These are phyloP conservation scores for Aurinia saxatilis DNA, from an alignment of 345 rosid species.

Conservation along the genomic window DNA sequence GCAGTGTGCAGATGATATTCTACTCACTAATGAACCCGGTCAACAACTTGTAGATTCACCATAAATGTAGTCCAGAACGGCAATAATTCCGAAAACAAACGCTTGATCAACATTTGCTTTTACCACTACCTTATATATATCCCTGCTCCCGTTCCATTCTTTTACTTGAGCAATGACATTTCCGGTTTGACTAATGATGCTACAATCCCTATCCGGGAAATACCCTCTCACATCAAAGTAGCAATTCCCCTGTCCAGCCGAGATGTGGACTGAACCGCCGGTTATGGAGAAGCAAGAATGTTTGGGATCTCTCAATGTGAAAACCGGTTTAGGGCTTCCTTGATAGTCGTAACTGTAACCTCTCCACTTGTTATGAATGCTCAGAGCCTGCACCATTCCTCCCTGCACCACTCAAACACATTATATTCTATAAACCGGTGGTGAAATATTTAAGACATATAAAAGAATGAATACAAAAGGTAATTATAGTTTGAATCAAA, in stretches of 20 bases:
- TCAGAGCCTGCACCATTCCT: slow-evolving; percentile 63
- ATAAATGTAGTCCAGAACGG: slow-evolving; percentile 63
- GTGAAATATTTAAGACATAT: too few species aligned
- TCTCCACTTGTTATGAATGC: slow-evolving; percentile 65
- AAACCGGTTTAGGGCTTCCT: slow-evolving; percentile 55
- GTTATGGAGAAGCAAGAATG: slow-evolving; percentile 36
- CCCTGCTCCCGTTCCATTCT: slow-evolving; percentile 44
- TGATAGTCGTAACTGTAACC: slow-evolving; percentile 55
- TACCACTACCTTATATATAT: slow-evolving; percentile 52
- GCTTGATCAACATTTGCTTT: slow-evolving; percentile 59
- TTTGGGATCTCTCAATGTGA: slow-evolving; percentile 57
- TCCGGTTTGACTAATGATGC: slow-evolving; percentile 48
- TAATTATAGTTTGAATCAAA: too few species aligned
- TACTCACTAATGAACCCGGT: background rate
- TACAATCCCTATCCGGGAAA: slow-evolving; percentile 58
- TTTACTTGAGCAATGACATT: slow-evolving; percentile 47
- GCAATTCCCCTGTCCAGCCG: slow-evolving; percentile 30
- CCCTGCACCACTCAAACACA: slow-evolving; percentile 29
- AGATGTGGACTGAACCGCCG: slow-evolving; percentile 39
- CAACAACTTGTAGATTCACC: slow-evolving; percentile 75
- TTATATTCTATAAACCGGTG: too few species aligned
- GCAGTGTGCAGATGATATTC: background rate
- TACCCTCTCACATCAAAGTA: slow-evolving; percentile 55
- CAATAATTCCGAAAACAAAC: slow-evolving; percentile 63
- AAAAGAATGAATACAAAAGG: too few species aligned